phyloP scores from a whole-genome alignment of 208 protist species.

The Leishmania guyanensis region DNA sequence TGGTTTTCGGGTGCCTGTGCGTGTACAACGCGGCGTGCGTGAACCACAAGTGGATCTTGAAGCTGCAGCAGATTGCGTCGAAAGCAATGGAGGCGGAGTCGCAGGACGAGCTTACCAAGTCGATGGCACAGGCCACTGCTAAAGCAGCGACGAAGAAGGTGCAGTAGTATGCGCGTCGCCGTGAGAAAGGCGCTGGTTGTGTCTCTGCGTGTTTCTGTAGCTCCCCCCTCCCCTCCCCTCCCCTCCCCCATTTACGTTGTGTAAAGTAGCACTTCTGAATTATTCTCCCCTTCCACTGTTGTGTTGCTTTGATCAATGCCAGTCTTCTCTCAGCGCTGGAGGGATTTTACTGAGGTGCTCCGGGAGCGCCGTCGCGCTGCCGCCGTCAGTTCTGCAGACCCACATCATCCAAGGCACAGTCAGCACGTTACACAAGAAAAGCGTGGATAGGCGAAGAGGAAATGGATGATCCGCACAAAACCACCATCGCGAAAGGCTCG shows the following conservation, averaged over 20 bases:
- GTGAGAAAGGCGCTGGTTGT: not conserved
- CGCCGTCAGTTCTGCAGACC: not conserved
- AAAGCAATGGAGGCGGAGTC: conserved; percentile 42
- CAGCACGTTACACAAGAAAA: not conserved
- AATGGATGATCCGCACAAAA: not conserved
- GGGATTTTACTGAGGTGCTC: not conserved
- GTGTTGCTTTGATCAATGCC: not conserved
- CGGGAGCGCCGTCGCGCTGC: not conserved
- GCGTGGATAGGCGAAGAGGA: not conserved
- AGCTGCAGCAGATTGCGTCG: conserved; percentile 48
- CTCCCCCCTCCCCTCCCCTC: not conserved
- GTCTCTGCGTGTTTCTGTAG: not conserved
- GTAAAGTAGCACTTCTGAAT: not conserved
- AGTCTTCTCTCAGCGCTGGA: not conserved
- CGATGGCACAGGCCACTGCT: conserved; percentile 17
- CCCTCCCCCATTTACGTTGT: not conserved
- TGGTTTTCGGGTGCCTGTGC: conserved; percentile 39
- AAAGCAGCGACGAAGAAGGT: conserved; percentile 10
- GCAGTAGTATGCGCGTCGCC: not conserved
- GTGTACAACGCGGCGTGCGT: conserved; percentile 63
- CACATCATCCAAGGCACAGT: not conserved
- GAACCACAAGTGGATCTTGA: conserved; percentile 56
- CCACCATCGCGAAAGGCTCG: not conserved
- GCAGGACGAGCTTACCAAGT: conserved; percentile 27
- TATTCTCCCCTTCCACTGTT: not conserved